These are phyloP conservation scores for Carex scoparia DNA, from an alignment of 176 grass and related monocot genomes.

Conservation along the genomic window DNA sequence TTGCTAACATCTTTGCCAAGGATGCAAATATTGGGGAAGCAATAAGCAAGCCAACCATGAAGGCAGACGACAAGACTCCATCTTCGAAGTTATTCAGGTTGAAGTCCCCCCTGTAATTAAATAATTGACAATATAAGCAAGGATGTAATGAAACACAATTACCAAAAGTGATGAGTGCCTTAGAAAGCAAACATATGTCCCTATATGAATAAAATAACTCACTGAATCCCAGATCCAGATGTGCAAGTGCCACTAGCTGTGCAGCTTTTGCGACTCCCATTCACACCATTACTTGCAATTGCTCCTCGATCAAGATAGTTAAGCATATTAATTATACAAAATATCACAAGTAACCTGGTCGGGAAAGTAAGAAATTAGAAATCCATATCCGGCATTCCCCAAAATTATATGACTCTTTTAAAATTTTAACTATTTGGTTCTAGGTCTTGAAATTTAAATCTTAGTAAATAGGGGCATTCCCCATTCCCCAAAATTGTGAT, in stretches of 20 bases:
- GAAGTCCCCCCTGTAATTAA: constrained; percentile 63
- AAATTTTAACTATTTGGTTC: not conserved
- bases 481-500: not conserved
- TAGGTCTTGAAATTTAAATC: not conserved
- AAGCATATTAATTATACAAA: constrained; percentile 94
- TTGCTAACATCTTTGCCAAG: constrained; percentile 68
- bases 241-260: constrained; percentile 55
- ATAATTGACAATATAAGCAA: constrained; percentile 1
- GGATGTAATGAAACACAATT: not conserved
- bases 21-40: constrained; percentile 88
- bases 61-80: constrained; percentile 89
- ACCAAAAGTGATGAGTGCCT: constrained; percentile 10
- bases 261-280: constrained; percentile 69
- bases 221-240: constrained; percentile 96
- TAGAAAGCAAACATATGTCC: not conserved
- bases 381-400: not conserved
- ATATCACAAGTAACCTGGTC: constrained; percentile 83
- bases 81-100: constrained; percentile 94
- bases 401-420: not conserved
- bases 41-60: constrained; percentile 95
- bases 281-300: constrained; percentile 99
- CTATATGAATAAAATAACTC: constrained; percentile 24
- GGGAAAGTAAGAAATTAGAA: constrained; percentile 14
- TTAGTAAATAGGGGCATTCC: not conserved
- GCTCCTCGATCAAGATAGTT: constrained; percentile 93